Conservation (phyloP, 2,329 filamentous ascomycete species). For the Elsinoe perseae region DNA sequence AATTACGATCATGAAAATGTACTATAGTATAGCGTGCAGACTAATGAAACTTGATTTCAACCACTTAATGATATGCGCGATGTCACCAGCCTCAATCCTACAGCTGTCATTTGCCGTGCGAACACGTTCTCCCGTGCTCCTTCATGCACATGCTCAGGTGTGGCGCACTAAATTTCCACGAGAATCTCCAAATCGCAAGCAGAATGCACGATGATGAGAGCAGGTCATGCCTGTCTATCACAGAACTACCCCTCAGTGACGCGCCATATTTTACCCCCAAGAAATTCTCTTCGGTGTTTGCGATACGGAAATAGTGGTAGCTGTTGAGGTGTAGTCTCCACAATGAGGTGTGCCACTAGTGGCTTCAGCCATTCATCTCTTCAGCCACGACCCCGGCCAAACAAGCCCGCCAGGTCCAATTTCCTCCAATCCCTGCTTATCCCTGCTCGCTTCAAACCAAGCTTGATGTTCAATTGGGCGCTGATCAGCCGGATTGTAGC, state of each 20-base stretch:
- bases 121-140: neutral
- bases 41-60: constrained; percentile 8
- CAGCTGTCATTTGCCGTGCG: neutral
- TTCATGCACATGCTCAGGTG: neutral
- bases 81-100: neutral
- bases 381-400: constrained; percentile 12
- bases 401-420: constrained; percentile 1
- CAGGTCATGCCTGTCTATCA: neutral
- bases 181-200: neutral
- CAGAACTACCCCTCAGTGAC: neutral
- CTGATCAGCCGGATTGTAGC: constrained; percentile 5
- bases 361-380: constrained; percentile 2
- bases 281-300: neutral
- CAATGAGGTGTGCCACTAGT: constrained; percentile 1
- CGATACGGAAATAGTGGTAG: neutral
- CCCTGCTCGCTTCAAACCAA: constrained; percentile 6
- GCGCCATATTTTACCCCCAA: neutral
- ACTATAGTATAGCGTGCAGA: constrained; percentile 11
- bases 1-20: constrained; percentile 14
- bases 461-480: constrained; percentile 12
- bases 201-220: neutral
- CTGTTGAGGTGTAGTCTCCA: constrained; percentile 2
- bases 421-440: constrained; percentile 12
- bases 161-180: neutral
- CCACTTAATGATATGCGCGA: no score